Evolutionary conservation across 2,329 filamentous ascomycete species (phyloP), one percentile per base, ranked within the genome.

Genomic region (Calonectria leucothoes): DNA sequence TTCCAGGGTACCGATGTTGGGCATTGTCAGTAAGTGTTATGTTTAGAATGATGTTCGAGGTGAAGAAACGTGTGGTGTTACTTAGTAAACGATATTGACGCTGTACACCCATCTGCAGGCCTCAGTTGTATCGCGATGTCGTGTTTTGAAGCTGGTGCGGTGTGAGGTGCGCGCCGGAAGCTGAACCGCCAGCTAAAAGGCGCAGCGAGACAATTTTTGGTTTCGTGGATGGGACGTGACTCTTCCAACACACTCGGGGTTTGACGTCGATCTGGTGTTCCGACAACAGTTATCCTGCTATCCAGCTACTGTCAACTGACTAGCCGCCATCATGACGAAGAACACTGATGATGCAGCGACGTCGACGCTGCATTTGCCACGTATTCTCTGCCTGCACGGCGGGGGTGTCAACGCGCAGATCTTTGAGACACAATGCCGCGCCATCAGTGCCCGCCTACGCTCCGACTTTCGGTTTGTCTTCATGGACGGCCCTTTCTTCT

Each of bases 351-450:
- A 51, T 68, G 45, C 35, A n/a, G 27, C 66, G 15, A 45, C 74
- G 20, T 71, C 75, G 15, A 73, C 74, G 15, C 79, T 81, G 20
- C 67, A 76, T 72, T 85, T 88, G 33, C 93, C 93, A 4, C 92
- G 94, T 72, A 91, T 96, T 77, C 92, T 96, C 77, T 95, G 93
- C 84, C 91, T 96, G n/a, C 94, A 96, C 83, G 94, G 94, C 81
- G 94, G 94, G 79, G 94, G 94, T 74, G 91, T 93, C 76, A 95
- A 93, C 80, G 92, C 89, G n/a, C 81, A 87, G 49, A 91, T 95
- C 82, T 95, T 95, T 86, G 86, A 88, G 74, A 82, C 89, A 14
- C 94, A 96, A 85, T 91, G 91, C 77, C 93, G 94, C 74, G 86
- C 86, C 75, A 78, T 90, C 68, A 82, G 84, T 64, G 76, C 81